Conservation (phyloP, 2,329 filamentous ascomycete genomes). For the Trichoderma sp. region DNA sequence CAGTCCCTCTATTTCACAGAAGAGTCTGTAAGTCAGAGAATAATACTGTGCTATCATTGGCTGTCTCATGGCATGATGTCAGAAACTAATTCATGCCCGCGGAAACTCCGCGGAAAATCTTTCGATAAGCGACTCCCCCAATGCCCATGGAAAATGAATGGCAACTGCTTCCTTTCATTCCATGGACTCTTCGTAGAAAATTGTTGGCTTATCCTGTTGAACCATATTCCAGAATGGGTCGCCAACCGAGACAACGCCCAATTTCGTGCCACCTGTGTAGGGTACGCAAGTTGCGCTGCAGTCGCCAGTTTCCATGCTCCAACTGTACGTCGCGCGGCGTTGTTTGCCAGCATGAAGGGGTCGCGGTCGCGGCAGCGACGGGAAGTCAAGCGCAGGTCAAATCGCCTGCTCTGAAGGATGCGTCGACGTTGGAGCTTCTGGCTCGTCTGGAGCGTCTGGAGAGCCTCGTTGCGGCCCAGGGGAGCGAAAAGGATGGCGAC, state of each 20-base stretch:
- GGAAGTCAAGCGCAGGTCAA: conserved; percentile 1
- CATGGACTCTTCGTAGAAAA: conserved; percentile 16
- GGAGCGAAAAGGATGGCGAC: not conserved
- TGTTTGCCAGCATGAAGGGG: conserved; percentile 29
- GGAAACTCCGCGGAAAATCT: conserved; percentile 9
- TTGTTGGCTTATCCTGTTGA: not conserved
- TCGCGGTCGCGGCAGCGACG: conserved; percentile 1
- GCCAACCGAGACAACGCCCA: conserved; percentile 36
- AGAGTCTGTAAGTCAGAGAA: not conserved
- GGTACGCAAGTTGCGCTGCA: conserved; percentile 38
- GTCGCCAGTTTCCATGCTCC: conserved; percentile 37
- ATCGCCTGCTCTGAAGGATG: conserved; percentile 18
- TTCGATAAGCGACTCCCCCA: not conserved
- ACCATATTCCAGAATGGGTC: conserved; percentile 28
- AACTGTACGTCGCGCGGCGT: conserved; percentile 39
- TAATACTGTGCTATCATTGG: not conserved
- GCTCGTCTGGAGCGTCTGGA: conserved; percentile 27
- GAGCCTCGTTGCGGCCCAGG: conserved; percentile 23
- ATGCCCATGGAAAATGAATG: conserved; percentile 1
- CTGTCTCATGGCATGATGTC: not conserved
- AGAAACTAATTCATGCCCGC: not conserved
- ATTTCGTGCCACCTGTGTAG: conserved; percentile 38
- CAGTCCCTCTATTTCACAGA: not conserved
- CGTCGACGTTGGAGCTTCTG: conserved; percentile 26
- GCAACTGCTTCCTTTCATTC: not conserved